Percentiles rank a stretch among this genome's conserved stretches.
Evolutionary conservation across 116 monocot species (phyloP).

Genomic region (Iris pallida): DNA sequence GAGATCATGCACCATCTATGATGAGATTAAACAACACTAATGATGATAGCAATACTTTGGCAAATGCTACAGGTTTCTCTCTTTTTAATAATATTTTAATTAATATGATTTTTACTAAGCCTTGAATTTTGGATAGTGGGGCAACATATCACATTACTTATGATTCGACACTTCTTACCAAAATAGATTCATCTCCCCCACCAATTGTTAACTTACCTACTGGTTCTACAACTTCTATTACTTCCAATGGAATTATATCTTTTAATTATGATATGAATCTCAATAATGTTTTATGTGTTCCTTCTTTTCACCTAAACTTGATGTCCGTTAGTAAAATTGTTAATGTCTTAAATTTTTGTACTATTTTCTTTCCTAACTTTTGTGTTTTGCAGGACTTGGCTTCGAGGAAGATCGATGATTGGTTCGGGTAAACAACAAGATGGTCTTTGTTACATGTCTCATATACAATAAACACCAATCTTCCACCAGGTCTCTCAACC

Average conservation of each 20-base stretch:
- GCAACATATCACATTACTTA: not conserved
- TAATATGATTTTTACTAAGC: not conserved
- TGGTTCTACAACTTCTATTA: not conserved
- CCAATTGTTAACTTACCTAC: not conserved
- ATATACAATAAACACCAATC: not conserved
- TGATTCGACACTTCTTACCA: not conserved
- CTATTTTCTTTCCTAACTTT: conserved; percentile 13
- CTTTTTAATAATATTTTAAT: not conserved
- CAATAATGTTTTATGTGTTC: conserved; percentile 11
- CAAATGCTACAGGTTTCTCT: not conserved
- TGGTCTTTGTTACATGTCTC: conserved; percentile 12
- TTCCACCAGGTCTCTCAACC: not conserved
- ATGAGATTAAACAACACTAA: not conserved
- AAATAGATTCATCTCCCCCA: not conserved
- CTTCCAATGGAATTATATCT: not conserved
- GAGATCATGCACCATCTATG: not conserved
- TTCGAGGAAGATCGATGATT: conserved; percentile 11
- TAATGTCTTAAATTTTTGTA: not conserved
- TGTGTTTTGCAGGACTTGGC: too few relatives aligned
- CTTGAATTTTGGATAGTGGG: conserved; percentile 7
- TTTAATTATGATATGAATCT: not conserved
- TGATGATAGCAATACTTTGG: not conserved
- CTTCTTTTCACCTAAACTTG: conserved; percentile 9
- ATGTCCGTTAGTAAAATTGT: conserved; percentile 9
- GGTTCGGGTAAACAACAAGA: conserved; percentile 12